Evolutionary conservation across 306 rosid genomes (phyloP).

Genomic region (Quercus wislizeni): DNA sequence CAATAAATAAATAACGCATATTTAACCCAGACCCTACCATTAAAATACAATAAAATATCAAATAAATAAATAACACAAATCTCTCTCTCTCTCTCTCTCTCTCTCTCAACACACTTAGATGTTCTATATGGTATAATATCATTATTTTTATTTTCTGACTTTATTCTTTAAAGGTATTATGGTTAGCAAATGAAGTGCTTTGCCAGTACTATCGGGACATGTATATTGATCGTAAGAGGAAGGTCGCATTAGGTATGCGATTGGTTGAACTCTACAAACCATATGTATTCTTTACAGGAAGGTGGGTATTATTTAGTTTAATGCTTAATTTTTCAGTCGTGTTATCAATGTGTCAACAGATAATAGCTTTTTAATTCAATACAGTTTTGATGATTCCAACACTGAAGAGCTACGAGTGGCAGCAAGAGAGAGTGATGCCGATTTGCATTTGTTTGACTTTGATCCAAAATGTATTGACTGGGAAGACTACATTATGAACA

Average conservation of each 20-base stretch:
- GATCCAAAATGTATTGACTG: conserved; percentile 41
- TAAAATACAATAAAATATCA: too few relatives aligned
- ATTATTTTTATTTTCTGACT: not conserved
- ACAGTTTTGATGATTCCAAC: conserved; percentile 47
- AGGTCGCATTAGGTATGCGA: not conserved
- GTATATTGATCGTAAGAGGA: not conserved
- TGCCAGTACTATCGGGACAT: not conserved
- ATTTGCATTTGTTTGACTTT: conserved; percentile 13
- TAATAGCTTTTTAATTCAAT: not conserved
- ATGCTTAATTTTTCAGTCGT: not conserved
- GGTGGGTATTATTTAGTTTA: conserved; percentile 19
- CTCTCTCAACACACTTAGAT: too few relatives aligned
- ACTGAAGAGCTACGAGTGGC: conserved; percentile 18
- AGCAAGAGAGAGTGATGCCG: not conserved
- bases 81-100: too few relatives aligned
- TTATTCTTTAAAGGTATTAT: conserved; percentile 20
- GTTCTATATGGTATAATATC: too few relatives aligned
- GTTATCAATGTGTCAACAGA: not conserved
- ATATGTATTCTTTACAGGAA: conserved; percentile 24
- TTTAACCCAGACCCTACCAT: too few relatives aligned
- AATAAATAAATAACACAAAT: too few relatives aligned
- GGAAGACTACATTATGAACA: conserved; percentile 38
- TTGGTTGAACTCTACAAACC: conserved; percentile 36
- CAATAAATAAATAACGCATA: too few relatives aligned
- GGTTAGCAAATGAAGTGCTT: conserved; percentile 13